These are phyloP conservation scores for Megacollybia marginata DNA, from an alignment of 768 basidiomycete species.

Conservation along the genomic window DNA sequence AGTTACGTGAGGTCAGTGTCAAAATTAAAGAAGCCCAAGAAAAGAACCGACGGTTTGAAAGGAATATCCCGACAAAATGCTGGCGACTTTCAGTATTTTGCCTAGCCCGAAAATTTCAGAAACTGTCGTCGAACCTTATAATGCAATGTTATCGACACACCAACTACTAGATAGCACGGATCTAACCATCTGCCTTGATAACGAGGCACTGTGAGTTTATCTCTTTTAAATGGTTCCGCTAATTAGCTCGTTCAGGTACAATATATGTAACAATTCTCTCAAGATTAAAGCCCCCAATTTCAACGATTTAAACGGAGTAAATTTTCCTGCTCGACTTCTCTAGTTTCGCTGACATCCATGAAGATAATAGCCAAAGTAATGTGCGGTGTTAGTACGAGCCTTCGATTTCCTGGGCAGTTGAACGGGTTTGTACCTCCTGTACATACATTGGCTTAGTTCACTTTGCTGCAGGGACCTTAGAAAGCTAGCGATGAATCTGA, in stretches of 20 bases:
- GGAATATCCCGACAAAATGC: constrained; percentile 52
- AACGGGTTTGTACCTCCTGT: constrained; percentile 53
- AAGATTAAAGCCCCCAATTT: constrained; percentile 62
- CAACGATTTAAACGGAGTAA: constrained; percentile 61
- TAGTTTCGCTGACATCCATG: not conserved
- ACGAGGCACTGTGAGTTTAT: constrained; percentile 64
- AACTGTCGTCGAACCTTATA: constrained; percentile 71
- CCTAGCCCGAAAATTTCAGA: constrained; percentile 50
- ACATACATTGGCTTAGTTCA: not conserved
- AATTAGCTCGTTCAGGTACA: constrained; percentile 41
- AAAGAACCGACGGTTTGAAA: constrained; percentile 30
- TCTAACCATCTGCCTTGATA: constrained; percentile 78
- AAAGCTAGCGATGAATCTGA: constrained; percentile 88
- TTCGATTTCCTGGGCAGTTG: constrained; percentile 90
- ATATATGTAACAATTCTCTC: constrained; percentile 58
- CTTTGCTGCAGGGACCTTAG: constrained; percentile 57
- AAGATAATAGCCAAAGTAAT: constrained; percentile 83
- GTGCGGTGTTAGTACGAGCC: constrained; percentile 88
- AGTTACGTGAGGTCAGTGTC: constrained; percentile 60
- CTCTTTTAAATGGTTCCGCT: not conserved
- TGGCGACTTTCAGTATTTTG: constrained; percentile 46
- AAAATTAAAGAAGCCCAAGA: not conserved
- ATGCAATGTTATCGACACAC: constrained; percentile 76
- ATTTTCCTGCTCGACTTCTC: constrained; percentile 7
- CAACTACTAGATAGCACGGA: constrained; percentile 89